Base-by-base conservation (phyloP, 345 rosid species). In the Populus ilicifolia region DNA sequence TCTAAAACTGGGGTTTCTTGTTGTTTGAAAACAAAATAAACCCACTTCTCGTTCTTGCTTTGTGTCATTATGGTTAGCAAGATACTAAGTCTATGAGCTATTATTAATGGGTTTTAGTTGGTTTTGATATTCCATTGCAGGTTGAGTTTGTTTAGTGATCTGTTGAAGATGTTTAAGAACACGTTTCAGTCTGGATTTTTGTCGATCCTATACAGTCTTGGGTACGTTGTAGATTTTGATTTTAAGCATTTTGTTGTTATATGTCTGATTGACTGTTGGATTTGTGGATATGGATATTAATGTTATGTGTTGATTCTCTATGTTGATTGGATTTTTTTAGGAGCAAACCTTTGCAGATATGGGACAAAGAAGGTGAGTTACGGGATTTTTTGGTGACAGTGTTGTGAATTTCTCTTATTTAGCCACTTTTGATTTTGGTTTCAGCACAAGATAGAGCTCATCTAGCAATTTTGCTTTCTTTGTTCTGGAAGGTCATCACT, bases 291-390 rank as follows among this genome's bases (percentile, higher is more conserved):
- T 50, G 59, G 6, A 17, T 17, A 35, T 23, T 61, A 17, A 46
- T 74, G 27, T 29, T 67, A 38, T 41, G 5, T 46, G 18, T 20
- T 5, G 27, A 62, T 43, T 43, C 8, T 39, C 17, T 48, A 9
- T 63, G 39, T 43, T 69, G 5, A 46, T 6, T 41, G 35, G 38
- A 35, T 8, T 70, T 70, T 46, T 77, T 52, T 54, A 81, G 83
- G 80, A 81, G 80, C 83, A 81, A 81, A n/a, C 83, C 83, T 20
- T 67, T 81, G 83, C 83, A 81, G 70, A 81, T 81, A 67, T 81
- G 83, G 83, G 83, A 81, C 62, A 81, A 81, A 72, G 83, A 81
- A 81, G 83, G 83, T 77, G 33, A 64, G 69, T 16, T 13, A 16
- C 61, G 3, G 56, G 17, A 54, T 63, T 70, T 73, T 1, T 67